phyloP scores from a whole-genome alignment of 75 land plant genomes.

The Cunninghamia lanceolata region DNA sequence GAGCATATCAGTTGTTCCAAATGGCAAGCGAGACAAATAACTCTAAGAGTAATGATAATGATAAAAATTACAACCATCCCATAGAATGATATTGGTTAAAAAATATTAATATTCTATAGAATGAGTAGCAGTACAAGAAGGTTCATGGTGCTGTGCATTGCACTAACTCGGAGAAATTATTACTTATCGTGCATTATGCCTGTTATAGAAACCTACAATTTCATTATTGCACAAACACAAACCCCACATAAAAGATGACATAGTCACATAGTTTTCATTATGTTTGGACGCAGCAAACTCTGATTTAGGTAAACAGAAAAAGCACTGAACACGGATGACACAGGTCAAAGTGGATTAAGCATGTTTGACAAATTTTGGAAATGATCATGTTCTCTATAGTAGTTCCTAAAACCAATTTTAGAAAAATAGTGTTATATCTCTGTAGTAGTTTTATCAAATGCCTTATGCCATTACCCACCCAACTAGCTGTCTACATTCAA shows the following conservation, averaged over 20 bases:
- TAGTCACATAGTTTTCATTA: too few relatives aligned
- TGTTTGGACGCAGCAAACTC: neutral
- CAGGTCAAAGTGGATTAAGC: neutral
- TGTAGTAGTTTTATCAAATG: neutral
- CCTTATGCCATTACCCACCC: neutral
- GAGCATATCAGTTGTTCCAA: neutral
- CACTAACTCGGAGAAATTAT: neutral
- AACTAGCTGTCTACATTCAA: too few relatives aligned
- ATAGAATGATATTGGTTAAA: neutral
- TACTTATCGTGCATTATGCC: neutral
- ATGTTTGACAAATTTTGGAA: neutral
- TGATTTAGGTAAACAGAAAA: neutral
- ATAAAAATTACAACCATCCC: neutral
- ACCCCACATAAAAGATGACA: too few relatives aligned
- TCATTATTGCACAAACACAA: neutral
- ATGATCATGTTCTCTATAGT: neutral
- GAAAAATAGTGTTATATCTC: neutral
- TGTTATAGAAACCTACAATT: neutral
- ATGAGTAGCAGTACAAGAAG: neutral
- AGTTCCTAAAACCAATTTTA: neutral
- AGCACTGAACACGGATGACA: neutral
- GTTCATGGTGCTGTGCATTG: neutral
- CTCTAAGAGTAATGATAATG: neutral
- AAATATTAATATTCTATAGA: neutral
- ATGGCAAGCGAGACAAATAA: neutral